Percentiles rank a stretch among this genome's conserved stretches.
These are phyloP conservation scores for Spergularia marina DNA, from an alignment of 148 eudicot genomes.

Conservation along the genomic window DNA sequence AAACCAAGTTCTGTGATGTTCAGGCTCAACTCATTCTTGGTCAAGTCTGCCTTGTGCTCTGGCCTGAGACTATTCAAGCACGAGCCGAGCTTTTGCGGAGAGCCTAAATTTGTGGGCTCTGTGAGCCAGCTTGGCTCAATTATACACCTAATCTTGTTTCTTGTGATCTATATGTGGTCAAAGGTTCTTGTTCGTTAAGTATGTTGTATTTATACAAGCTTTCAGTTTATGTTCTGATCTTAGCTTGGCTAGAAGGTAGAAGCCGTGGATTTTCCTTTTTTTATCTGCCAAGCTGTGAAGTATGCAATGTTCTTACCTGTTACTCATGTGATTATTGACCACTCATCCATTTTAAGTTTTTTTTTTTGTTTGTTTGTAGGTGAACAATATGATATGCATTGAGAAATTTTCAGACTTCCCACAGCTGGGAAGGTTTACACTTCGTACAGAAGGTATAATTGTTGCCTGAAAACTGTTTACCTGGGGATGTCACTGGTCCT, in stretches of 20 bases:
- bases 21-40: too few species aligned
- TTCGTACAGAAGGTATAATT: slow-evolving; percentile 42
- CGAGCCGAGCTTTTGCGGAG: too few species aligned
- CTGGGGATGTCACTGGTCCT: background rate
- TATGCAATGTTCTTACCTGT: background rate
- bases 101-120: background rate
- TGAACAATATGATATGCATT: slow-evolving; percentile 39
- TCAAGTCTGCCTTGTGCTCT: too few species aligned
- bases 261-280: background rate
- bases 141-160: background rate
- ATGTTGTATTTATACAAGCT: background rate
- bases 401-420: slow-evolving; percentile 48
- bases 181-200: background rate
- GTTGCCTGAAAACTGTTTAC: slow-evolving; percentile 8
- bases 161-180: background rate
- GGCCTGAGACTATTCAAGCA: too few species aligned
- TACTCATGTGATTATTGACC: background rate
- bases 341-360: background rate
- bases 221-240: background rate
- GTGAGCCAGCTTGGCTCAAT: background rate
- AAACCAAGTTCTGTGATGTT: background rate
- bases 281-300: background rate
- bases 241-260: background rate
- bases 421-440: slow-evolving; percentile 51
- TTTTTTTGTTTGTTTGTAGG: slow-evolving; percentile 27